A percentile compares a stretch with the other conserved stretches of the same genome.
These are phyloP conservation scores for Dacryopinax spathularia DNA, from an alignment of 768 basidiomycete genomes.

Conservation along the genomic window DNA sequence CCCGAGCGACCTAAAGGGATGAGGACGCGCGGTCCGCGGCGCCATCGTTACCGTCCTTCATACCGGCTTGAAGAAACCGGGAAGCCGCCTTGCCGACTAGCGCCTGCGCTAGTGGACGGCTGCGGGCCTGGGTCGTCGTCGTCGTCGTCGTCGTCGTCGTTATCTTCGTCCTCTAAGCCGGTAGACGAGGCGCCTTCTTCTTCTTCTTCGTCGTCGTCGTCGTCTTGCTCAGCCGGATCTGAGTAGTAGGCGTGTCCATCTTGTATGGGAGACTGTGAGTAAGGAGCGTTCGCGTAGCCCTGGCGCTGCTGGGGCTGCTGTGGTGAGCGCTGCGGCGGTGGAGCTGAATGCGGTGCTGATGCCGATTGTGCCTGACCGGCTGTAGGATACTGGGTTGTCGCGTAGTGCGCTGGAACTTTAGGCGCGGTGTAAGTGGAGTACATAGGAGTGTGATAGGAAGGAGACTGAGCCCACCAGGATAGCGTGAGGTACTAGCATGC, in stretches of 20 bases:
- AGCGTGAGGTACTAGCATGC: neutral
- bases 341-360: neutral
- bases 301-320: conserved; percentile 1
- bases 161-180: too few relatives aligned
- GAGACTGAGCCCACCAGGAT: neutral
- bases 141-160: neutral
- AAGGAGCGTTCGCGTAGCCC: neutral
- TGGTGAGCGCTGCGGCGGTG: neutral
- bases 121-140: neutral
- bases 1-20: neutral
- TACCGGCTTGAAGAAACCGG: neutral
- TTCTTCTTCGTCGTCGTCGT: neutral
- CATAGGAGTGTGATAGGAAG: neutral
- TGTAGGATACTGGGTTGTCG: neutral
- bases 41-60: neutral
- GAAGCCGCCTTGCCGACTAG: neutral
- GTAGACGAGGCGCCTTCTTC: neutral
- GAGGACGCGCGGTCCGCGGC: neutral
- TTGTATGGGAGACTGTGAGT: neutral
- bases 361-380: neutral
- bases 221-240: neutral
- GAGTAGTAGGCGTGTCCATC: neutral
- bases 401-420: neutral
- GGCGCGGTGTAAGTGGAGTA: neutral
- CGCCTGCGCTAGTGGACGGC: neutral